These are phyloP conservation scores for Phylloporus rhodoxanthus DNA, from an alignment of 768 basidiomycete species.

Conservation along the genomic window DNA sequence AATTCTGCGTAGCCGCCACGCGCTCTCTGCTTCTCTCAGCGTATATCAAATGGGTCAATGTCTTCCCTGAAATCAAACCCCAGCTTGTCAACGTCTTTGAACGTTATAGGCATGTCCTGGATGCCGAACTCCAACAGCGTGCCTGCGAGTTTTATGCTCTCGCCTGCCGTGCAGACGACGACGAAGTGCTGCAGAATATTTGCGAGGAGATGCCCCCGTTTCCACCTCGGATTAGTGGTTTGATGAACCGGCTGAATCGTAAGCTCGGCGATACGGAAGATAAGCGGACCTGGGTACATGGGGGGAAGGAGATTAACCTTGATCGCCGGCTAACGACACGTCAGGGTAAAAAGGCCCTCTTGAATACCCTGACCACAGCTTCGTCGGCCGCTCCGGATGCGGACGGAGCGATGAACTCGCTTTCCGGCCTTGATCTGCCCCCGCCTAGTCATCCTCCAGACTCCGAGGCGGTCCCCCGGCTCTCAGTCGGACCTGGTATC, in stretches of 20 bases:
- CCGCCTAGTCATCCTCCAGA: slow-evolving; percentile 19
- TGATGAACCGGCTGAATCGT: slow-evolving; percentile 80
- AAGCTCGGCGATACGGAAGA: slow-evolving; percentile 93
- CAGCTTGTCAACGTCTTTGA: slow-evolving; percentile 94
- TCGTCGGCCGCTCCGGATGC: slow-evolving; percentile 32
- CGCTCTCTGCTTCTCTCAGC: slow-evolving; percentile 91
- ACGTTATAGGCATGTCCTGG: slow-evolving; percentile 94
- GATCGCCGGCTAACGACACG: slow-evolving; percentile 63
- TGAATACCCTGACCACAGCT: slow-evolving; percentile 33
- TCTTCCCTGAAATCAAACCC: slow-evolving; percentile 96
- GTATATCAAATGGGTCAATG: slow-evolving; percentile 99
- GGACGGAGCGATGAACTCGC: slow-evolving; percentile 61
- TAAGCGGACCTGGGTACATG: slow-evolving; percentile 92
- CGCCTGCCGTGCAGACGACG: slow-evolving; percentile 78
- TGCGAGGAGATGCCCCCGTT: slow-evolving; percentile 99
- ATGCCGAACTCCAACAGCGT: slow-evolving; percentile 95
- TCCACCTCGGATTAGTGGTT: slow-evolving; percentile 88
- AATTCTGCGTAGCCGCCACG: slow-evolving; percentile 88
- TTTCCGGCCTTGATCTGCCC: slow-evolving; percentile 78
- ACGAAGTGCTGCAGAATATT: slow-evolving; percentile 87
- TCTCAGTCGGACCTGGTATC: slow-evolving; percentile 64
- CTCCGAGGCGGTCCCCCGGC: slow-evolving; percentile 37
- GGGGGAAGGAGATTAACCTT: slow-evolving; percentile 87
- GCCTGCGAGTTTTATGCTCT: slow-evolving; percentile 96
- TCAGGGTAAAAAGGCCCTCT: slow-evolving; percentile 35